Evolutionary conservation across 1,284 basidiomycete species (phyloP), one percentile per base, ranked within the genome.

Genomic region (Microbotryum saponariae): DNA sequence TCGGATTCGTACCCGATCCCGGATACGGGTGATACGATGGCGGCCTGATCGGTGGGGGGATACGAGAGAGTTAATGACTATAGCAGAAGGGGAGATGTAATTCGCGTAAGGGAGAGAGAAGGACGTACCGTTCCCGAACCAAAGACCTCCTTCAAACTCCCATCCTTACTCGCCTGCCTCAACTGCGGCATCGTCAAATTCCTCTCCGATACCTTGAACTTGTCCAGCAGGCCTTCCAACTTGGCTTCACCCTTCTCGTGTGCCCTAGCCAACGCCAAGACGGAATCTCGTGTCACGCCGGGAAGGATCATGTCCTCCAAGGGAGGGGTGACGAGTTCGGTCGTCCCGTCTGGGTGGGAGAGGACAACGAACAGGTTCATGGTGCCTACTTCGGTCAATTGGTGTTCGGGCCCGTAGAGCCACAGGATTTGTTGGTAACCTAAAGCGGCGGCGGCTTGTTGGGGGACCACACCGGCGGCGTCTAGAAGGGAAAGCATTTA

Each of bases 321-420:
- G 8, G 93, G 91, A 10, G 94, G 92, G 0, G 93, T 96, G 58
- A 91, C 85, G 63, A 96, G 83, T 75, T 94, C 91, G 57, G 80
- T 77, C 18, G 78, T 78, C 47, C 89, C 91, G 70, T 91, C 83
- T 12, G 82, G 79, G 31, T 82, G 82, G 74, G 84, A 83, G 75
- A 97, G 83, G 0, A 86, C 91, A 50, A 90, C 83, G 67, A 97
- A 96, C 73, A 94, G 78, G 78, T 99, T 98, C 96, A 98, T 97
- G 1, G 91, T 93, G 33, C 93, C 93, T 42, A 91, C 71, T 74
- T 79, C 92, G 0, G 91, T 94, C 57, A 94, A 77, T 72, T 86
- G 78, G 73, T 94, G 88, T 62, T 93, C 88, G 4, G 85, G 83
- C 0, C 91, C 91, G 65, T 91, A 85, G 46, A 97, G 79, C 93